Base-by-base conservation (phyloP, 345 rosid species). In the Gossypium bickii region DNA sequence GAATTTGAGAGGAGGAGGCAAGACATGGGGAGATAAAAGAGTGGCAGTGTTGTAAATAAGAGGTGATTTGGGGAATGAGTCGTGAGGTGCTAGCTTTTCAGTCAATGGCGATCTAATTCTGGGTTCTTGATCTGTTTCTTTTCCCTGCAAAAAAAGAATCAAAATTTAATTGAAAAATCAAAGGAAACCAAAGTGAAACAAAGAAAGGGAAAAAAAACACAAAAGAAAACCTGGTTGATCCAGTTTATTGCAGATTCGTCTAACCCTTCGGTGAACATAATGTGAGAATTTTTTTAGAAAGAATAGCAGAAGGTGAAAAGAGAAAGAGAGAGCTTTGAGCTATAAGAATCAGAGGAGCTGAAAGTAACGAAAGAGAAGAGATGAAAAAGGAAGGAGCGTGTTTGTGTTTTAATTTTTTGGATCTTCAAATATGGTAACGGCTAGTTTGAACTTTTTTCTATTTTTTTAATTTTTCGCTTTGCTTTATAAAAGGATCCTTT, bases 1-100 rank as follows among this genome's bases (percentile, higher is more conserved):
- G 76, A 85, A 89, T 44, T 87, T 92, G 53, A 88, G 77, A 0
- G 97, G 93, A 78, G 94, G 92, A 70, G 94, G 91, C 72, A 90
- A 73, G 18, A 56, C 25, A 55, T 82, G 88, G 44, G 92, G 73
- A 67, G 92, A 86, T 61, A 44, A 58, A 45, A 79, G 75, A 67
- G 74, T 25, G 41, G 68, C 68, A 74, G 75, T 68, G 53, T 70
- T 83, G 85, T 71, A 86, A 10, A 77, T 53, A 0, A 80, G 62
- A 41, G 91, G 90, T 68, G 93, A 82, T 78, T 82, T 77, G 0
- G 87, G 89, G 59, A 86, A 81, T 7, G 81, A 67, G 61, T 78
- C 83, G 1, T 65, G 78, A 22, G 78, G 82, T 1, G 86, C 60
- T 7, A 80, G 79, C 65, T 77, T 87, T 83, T 89, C 92, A 3